Base-by-base conservation (phyloP, 257 asterid genomes). In the Eustoma russellianum region DNA sequence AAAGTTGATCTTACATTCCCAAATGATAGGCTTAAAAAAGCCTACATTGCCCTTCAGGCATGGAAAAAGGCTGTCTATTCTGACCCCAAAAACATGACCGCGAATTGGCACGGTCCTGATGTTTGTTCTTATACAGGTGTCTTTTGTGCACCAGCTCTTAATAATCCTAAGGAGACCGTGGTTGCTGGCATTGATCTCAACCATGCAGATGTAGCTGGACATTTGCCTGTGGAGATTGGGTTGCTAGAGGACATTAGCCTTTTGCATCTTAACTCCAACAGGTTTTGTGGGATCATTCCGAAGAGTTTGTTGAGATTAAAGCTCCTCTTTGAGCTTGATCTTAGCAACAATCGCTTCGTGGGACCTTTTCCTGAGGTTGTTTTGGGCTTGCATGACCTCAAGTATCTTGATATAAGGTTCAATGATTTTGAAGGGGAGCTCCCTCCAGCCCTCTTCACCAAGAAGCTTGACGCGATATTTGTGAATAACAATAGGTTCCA, bases 181-280 rank as follows among this genome's bases (percentile, higher is more conserved):
- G 98, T 91, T 14, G 98, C 97, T 0, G 96, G 95, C 0, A 54
- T 91, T 15, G 98, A 91, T 60, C 61, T 91, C 17, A 91, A 87
- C 76, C 78, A 78, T 8, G 95, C 72, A 0, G 98, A 91, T 33
- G 77, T 91, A 7, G 96, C 97, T 0, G 97, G 97, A 0, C 91
- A 87, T 68, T 79, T 91, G 1, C 98, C 98, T 0, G 78, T 72
- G 0, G 98, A 85, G 68, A 56, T 91, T 11, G 95, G 94, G 3
- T 41, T 84, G 50, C 52, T 91, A 11, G 49, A 69, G 0, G 98
- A 91, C 35, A 64, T 85, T 14, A 74, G 88, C 19, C 85, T 91
- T 18, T 68, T 91, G 62, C 98, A 87, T 50, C 28, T 91, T 24
- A 88, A 85, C 49, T 84, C 96, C 17, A 91, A 91, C 65, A n/a